Evolutionary conservation across 1,284 basidiomycete genomes (phyloP).

Genomic region (Calocybe gambosa): DNA sequence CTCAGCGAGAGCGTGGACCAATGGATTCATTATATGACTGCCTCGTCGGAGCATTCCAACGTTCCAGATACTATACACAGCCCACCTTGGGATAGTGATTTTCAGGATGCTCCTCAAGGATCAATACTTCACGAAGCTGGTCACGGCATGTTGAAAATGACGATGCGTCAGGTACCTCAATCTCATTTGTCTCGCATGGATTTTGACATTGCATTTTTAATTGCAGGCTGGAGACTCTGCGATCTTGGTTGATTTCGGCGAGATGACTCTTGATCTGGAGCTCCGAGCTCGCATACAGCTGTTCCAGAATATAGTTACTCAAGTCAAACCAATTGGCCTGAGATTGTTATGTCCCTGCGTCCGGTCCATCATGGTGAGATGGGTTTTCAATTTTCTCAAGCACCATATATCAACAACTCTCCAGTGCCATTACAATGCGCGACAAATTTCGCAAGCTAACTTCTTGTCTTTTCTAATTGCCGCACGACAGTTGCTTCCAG

Average conservation of each 20-base stretch:
- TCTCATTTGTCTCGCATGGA: not conserved
- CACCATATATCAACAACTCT: not conserved
- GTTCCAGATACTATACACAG: not conserved
- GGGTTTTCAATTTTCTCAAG: not conserved
- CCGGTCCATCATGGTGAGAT: slow-evolving; percentile 14
- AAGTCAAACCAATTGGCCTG: not conserved
- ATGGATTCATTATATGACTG: not conserved
- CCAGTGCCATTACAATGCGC: slow-evolving; percentile 6
- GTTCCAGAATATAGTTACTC: slow-evolving; percentile 4
- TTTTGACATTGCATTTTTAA: not conserved
- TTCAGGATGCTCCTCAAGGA: not conserved
- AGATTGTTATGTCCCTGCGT: slow-evolving; percentile 9
- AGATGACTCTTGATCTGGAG: slow-evolving; percentile 12
- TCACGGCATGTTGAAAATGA: not conserved
- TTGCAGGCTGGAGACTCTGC: slow-evolving; percentile 14
- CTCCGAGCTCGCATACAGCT: slow-evolving; percentile 13
- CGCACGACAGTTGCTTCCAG: slow-evolving; percentile 63
- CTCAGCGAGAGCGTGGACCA: not conserved
- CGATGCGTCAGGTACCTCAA: slow-evolving; percentile 5
- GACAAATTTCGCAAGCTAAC: slow-evolving; percentile 30
- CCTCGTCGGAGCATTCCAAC: not conserved
- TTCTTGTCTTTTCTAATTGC: slow-evolving; percentile 62
- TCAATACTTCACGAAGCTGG: not conserved
- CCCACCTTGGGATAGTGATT: not conserved
- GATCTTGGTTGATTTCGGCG: slow-evolving; percentile 14